These are phyloP conservation scores for Colletotrichum tropicale DNA, from an alignment of 2,329 filamentous ascomycete genomes.

Conservation along the genomic window DNA sequence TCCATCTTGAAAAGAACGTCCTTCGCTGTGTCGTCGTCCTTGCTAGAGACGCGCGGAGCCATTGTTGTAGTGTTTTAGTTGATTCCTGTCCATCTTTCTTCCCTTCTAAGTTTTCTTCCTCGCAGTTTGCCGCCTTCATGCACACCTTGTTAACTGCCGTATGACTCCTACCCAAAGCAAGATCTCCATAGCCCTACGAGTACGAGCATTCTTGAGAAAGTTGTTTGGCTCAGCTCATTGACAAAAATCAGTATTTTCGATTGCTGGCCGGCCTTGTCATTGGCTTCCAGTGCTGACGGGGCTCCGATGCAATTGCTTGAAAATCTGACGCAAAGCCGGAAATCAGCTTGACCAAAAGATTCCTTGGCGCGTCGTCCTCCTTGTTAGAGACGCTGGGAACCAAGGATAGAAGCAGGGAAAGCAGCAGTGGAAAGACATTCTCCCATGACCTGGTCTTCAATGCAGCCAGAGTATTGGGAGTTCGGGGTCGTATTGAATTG, in stretches of 20 bases:
- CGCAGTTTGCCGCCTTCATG: too few species aligned
- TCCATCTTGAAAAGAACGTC: neutral
- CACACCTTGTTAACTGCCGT: too few species aligned
- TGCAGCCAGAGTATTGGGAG: neutral
- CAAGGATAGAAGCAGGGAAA: neutral
- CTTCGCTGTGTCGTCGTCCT: neutral
- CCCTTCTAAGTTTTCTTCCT: too few species aligned
- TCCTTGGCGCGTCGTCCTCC: neutral
- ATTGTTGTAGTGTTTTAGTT: neutral
- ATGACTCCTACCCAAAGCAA: neutral
- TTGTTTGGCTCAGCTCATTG: too few species aligned
- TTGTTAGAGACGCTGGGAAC: neutral
- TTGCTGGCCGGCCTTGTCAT: too few species aligned
- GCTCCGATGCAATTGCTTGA: too few species aligned
- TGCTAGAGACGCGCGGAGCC: neutral
- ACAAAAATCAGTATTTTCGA: too few species aligned
- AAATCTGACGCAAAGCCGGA: too few species aligned
- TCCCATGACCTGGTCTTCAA: neutral
- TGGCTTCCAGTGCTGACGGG: too few species aligned
- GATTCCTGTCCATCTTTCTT: neutral
- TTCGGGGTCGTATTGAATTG: neutral
- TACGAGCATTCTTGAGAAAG: neutral
- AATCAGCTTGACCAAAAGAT: neutral
- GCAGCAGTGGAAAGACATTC: neutral
- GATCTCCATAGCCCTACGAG: neutral